Evolutionary conservation across 83 land plant genomes (phyloP).

Genomic region (Picea abies): DNA sequence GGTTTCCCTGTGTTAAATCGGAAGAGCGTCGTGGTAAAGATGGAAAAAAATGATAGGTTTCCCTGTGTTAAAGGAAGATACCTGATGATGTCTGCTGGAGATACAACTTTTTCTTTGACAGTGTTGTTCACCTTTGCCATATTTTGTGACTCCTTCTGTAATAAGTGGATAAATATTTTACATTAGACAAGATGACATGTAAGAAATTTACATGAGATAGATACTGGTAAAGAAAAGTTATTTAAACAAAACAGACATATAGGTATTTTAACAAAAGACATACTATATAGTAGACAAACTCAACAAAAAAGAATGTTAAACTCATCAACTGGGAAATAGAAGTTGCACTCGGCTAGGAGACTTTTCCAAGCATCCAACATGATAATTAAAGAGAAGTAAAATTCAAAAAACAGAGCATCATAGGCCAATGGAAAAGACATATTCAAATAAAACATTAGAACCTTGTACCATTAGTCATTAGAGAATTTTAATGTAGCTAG

Average conservation of each 20-base stretch:
- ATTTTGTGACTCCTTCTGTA: constrained; percentile 10
- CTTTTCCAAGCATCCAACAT: not conserved
- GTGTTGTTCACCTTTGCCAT: not conserved
- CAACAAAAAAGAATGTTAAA: not conserved
- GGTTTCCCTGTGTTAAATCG: not conserved
- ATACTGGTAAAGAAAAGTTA: not conserved
- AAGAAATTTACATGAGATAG: not conserved
- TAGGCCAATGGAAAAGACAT: not conserved
- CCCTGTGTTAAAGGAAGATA: not conserved
- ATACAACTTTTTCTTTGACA: not conserved
- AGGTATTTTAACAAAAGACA: not conserved
- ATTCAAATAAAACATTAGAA: not conserved
- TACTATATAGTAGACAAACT: not conserved
- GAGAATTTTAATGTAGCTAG: too few relatives aligned
- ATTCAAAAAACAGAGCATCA: not conserved
- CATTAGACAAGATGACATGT: not conserved
- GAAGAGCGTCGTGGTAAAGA: not conserved
- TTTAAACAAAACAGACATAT: not conserved
- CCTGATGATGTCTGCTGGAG: not conserved
- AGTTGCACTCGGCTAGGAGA: not conserved
- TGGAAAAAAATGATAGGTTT: not conserved
- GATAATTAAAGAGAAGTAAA: not conserved
- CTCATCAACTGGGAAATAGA: too few relatives aligned
- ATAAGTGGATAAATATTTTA: not conserved
- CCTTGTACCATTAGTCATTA: not conserved